Evolutionary conservation across 2,329 filamentous ascomycete species (phyloP).

Genomic region (Aschersonia sp.): DNA sequence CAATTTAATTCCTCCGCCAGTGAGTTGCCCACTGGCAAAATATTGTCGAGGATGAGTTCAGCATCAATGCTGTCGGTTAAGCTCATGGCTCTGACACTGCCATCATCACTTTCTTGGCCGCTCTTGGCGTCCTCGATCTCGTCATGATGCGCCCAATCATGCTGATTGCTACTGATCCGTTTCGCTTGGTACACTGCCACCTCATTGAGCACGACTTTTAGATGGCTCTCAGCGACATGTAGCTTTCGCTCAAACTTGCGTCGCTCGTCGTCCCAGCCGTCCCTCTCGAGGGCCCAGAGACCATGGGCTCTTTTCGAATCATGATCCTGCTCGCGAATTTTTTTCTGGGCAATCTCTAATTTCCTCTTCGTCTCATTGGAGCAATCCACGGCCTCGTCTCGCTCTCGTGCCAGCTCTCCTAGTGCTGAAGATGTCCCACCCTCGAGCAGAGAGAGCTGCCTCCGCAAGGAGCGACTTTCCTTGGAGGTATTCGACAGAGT

Average conservation of each 20-base stretch:
- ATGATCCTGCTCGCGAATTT: slow-evolving; percentile 64
- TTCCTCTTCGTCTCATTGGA: slow-evolving; percentile 60
- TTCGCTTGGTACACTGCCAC: slow-evolving; percentile 55
- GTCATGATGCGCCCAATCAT: slow-evolving; percentile 18
- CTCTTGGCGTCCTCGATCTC: slow-evolving; percentile 48
- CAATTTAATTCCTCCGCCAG: slow-evolving; percentile 86
- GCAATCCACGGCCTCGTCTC: slow-evolving; percentile 67
- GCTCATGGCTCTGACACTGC: slow-evolving; percentile 58
- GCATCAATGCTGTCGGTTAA: slow-evolving; percentile 59
- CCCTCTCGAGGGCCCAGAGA: slow-evolving; percentile 72
- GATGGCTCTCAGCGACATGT: slow-evolving; percentile 75
- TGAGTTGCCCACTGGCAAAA: slow-evolving; percentile 53
- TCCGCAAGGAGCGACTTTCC: slow-evolving; percentile 67
- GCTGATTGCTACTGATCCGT: slow-evolving; percentile 24
- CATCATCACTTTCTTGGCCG: slow-evolving; percentile 52
- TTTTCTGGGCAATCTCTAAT: slow-evolving; percentile 66
- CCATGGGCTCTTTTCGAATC: slow-evolving; percentile 65
- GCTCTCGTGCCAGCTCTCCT: slow-evolving; percentile 68
- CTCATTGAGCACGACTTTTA: slow-evolving; percentile 77
- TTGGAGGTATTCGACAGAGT: slow-evolving; percentile 50
- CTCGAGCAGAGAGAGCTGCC: slow-evolving; percentile 75
- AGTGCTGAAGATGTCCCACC: slow-evolving; percentile 77
- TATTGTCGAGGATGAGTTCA: slow-evolving; percentile 47
- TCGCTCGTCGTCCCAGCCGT: slow-evolving; percentile 71
- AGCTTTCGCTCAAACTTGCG: slow-evolving; percentile 71